Conservation (phyloP, 768 basidiomycete species). For the Russula ochroleuca region DNA sequence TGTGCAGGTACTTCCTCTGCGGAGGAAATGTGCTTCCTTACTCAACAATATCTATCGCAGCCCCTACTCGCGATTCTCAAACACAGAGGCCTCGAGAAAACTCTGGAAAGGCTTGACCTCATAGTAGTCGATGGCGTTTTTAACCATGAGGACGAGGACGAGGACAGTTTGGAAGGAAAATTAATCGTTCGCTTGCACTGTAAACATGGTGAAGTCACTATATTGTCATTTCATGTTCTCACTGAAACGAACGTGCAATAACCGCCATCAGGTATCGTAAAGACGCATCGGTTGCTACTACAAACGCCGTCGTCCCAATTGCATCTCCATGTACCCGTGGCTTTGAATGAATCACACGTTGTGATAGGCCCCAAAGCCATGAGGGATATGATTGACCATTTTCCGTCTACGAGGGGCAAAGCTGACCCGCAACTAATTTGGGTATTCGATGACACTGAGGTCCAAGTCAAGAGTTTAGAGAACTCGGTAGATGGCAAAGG, state of each 20-base stretch:
- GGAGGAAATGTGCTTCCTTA: not conserved
- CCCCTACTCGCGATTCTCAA: conserved; percentile 69
- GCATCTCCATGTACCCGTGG: conserved; percentile 62
- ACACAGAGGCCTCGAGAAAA: conserved; percentile 69
- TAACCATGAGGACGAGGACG: conserved; percentile 41
- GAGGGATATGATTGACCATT: conserved; percentile 78
- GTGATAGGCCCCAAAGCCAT: conserved; percentile 69
- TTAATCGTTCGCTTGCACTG: conserved; percentile 71
- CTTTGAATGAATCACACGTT: conserved; percentile 55
- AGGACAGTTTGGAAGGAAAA: conserved; percentile 65
- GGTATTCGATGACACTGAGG: conserved; percentile 68
- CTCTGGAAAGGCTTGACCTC: conserved; percentile 72
- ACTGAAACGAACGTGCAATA: conserved; percentile 12
- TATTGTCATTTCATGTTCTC: conserved; percentile 2
- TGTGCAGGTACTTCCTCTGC: conserved; percentile 50
- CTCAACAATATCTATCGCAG: conserved; percentile 36
- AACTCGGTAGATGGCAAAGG: conserved; percentile 63
- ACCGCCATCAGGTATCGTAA: conserved; percentile 56
- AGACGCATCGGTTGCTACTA: conserved; percentile 72
- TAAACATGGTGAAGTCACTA: conserved; percentile 61
- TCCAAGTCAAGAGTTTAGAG: conserved; percentile 64
- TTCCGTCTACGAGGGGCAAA: conserved; percentile 61
- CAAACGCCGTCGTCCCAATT: conserved; percentile 54
- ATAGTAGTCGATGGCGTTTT: conserved; percentile 55
- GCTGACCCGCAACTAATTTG: conserved; percentile 77